These are phyloP conservation scores for Edaphochlamys debaryana DNA, from an alignment of 139 green algal genomes.

Conservation along the genomic window DNA sequence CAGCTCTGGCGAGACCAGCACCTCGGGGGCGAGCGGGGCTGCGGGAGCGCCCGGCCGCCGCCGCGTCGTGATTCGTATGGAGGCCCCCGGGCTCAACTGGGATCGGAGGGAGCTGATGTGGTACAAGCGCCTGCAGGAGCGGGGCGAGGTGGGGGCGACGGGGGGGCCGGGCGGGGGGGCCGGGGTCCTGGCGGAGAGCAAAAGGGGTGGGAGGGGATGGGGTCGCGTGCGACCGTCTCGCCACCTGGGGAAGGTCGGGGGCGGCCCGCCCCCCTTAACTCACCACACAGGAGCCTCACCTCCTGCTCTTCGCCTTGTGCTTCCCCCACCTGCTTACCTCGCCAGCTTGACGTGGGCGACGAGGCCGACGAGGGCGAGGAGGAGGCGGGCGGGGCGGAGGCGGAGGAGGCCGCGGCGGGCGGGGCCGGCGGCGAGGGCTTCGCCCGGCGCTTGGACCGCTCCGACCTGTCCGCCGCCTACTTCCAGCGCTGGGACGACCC, in stretches of 20 bases:
- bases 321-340: no score
- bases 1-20: neutral
- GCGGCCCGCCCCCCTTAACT: no score
- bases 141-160: neutral
- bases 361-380: neutral
- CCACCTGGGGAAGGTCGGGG: neutral
- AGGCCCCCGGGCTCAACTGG: conserved; percentile 6
- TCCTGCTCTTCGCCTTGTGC: neutral
- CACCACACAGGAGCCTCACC: no score
- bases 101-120: conserved; percentile 11
- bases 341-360: neutral
- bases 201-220: neutral
- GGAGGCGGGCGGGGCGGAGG: neutral
- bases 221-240: neutral
- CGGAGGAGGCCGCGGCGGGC: neutral
- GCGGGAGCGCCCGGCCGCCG: neutral
- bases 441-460: neutral
- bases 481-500: conserved; percentile 30
- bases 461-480: conserved; percentile 22
- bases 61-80: neutral
- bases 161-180: neutral
- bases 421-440: neutral
- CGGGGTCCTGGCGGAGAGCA: neutral
- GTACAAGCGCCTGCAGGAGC: neutral
- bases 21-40: neutral